Evolutionary conservation across 257 asterid genomes (phyloP).

Genomic region (Prunella vulgaris): DNA sequence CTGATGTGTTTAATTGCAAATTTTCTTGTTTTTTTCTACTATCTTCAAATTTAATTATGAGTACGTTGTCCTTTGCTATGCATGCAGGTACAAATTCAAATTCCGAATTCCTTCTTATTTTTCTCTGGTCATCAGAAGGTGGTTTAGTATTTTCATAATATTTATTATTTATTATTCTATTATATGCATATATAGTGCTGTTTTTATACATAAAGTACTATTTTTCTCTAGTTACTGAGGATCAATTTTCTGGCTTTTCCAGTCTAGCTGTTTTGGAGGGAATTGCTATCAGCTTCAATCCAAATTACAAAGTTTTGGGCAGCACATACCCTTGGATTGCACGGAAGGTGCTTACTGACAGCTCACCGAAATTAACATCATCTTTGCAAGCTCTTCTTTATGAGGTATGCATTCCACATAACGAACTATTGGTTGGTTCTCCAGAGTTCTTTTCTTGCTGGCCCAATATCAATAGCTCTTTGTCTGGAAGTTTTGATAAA

Average conservation of each 20-base stretch:
- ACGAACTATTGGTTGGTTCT: conserved; percentile 11
- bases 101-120: conserved; percentile 90
- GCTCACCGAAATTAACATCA: conserved; percentile 76
- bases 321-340: conserved; percentile 99
- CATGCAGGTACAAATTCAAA: conserved; percentile 92
- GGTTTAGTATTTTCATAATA: conserved; percentile 7
- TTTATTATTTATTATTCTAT: not conserved
- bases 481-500: conserved; percentile 12
- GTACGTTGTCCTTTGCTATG: conserved; percentile 1
- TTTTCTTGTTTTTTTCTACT: conserved; percentile 7
- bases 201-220: not conserved
- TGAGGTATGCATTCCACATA: conserved; percentile 39
- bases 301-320: conserved; percentile 90
- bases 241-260: conserved; percentile 31
- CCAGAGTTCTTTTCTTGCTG: conserved; percentile 5
- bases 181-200: not conserved
- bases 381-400: conserved; percentile 80
- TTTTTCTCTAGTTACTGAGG: conserved; percentile 15
- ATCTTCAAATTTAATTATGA: not conserved
- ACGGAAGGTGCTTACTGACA: conserved; percentile 81
- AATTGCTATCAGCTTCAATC: conserved; percentile 72
- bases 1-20: not conserved
- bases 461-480: conserved; percentile 1
- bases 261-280: conserved; percentile 98
- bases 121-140: conserved; percentile 96